These are phyloP conservation scores for Candida sithepensis DNA, from an alignment of 805 yeast genomes.

Conservation along the genomic window DNA sequence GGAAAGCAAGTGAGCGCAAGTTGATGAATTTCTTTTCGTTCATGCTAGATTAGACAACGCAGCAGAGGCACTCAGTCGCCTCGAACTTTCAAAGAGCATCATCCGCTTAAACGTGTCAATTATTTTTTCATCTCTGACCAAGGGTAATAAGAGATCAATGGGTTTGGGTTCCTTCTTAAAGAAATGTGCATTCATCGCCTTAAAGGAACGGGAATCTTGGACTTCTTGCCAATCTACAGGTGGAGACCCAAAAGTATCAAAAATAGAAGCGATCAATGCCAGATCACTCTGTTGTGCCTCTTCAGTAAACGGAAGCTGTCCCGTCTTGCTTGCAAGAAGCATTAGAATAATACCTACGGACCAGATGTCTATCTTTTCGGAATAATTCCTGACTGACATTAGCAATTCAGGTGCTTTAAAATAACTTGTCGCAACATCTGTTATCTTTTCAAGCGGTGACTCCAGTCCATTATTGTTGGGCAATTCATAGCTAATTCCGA, in stretches of 20 bases:
- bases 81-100: conserved; percentile 39
- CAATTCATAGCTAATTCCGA: conserved; percentile 36
- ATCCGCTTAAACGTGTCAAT: conserved; percentile 36
- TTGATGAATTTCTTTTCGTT: background rate
- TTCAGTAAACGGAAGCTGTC: conserved; percentile 34
- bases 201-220: conserved; percentile 33
- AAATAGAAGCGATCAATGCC: conserved; percentile 50
- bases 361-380: conserved; percentile 66
- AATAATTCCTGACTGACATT: conserved; percentile 54
- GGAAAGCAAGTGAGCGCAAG: background rate
- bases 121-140: conserved; percentile 17
- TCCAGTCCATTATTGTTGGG: conserved; percentile 70
- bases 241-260: conserved; percentile 64
- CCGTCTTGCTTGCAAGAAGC: conserved; percentile 41
- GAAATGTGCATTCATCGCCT: conserved; percentile 29
- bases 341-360: conserved; percentile 60
- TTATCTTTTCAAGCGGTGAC: conserved; percentile 36
- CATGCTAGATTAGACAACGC: conserved; percentile 11
- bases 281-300: conserved; percentile 52
- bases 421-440: conserved; percentile 63
- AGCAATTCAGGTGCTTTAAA: conserved; percentile 76
- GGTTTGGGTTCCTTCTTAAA: conserved; percentile 20
- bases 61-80: conserved; percentile 31
- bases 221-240: conserved; percentile 43
- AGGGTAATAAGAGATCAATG: conserved; percentile 36